Evolutionary conservation across 2,329 filamentous ascomycete genomes (phyloP).

Genomic region (Ophiostoma sp.): DNA sequence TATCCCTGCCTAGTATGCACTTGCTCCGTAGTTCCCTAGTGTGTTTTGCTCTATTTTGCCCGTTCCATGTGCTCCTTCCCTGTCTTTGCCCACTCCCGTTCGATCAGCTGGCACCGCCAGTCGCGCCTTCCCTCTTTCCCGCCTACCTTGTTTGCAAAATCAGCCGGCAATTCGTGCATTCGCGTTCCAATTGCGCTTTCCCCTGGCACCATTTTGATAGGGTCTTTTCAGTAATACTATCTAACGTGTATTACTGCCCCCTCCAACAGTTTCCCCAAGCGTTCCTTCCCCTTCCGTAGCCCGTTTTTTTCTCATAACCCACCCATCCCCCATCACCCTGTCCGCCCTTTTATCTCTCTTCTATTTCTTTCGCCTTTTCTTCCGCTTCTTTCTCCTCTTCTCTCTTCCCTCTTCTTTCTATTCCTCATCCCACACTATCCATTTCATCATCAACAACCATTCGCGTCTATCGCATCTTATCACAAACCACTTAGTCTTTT

Average conservation of each 20-base stretch:
- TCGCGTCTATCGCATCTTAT: slow-evolving; percentile 31
- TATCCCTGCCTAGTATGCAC: background rate
- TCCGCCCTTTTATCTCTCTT: slow-evolving; percentile 11
- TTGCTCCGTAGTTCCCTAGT: background rate
- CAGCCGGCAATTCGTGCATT: slow-evolving; percentile 12
- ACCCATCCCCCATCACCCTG: slow-evolving; percentile 12
- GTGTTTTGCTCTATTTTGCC: slow-evolving; percentile 4
- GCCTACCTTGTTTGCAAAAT: background rate
- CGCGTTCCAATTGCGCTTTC: background rate
- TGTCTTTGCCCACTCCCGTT: background rate
- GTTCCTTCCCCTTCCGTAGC: background rate
- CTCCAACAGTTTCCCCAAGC: slow-evolving; percentile 9
- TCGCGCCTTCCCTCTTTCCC: slow-evolving; percentile 4
- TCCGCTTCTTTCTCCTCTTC: slow-evolving; percentile 8
- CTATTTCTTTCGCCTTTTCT: slow-evolving; percentile 21
- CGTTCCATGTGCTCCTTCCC: background rate
- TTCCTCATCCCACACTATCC: slow-evolving; percentile 29
- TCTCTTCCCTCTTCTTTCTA: slow-evolving; percentile 13
- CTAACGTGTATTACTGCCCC: background rate
- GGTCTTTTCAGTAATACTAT: background rate
- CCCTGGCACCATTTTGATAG: background rate
- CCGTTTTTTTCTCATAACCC: slow-evolving; percentile 17
- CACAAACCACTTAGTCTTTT: slow-evolving; percentile 29
- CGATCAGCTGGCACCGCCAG: slow-evolving; percentile 6
- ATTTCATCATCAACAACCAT: slow-evolving; percentile 29